Base-by-base conservation (phyloP, 2,329 filamentous ascomycete genomes). In the Aureobasidium melanogenum region DNA sequence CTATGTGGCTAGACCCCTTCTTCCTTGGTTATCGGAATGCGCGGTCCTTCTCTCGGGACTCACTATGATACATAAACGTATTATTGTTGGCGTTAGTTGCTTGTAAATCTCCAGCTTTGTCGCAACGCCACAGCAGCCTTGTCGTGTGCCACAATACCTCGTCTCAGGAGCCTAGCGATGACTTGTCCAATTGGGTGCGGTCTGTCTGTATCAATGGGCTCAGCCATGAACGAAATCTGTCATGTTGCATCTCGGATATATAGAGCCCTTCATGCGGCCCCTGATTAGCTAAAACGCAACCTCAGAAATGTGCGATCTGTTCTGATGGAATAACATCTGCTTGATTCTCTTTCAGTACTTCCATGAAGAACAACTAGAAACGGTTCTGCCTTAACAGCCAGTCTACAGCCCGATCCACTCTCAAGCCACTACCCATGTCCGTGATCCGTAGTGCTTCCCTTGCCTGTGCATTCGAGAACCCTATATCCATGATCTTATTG, bases 401-500 rank as follows among this genome's bases (percentile, higher is more conserved):
- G 62, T 83, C 79, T 24, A 86, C 78, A 0, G 84, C 84, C 5
- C 79, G 77, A 66, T 84, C 78, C 10, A 82, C 75, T 61, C 84
- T 75, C 64, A 86, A 72, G 0, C 82, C 82, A 64, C 84, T 81
- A 0, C 83, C 84, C 15, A 77, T 78, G 68, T 86, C 84, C 5
- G 83, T 86, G 66, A 80, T 77, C 43, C 79, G 77, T 19, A 87
- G 71, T 19, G 84, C 84, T 66, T 80, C 78, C 62, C 80, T 79
- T 8, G 83, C 83, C 64, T 84, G 77, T 19, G 77, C 76, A 17
- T 78, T 73, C 8, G 76, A 76, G 65, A 86, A 87, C 0, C 84
- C 84, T 69, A 86, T 82, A 38, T 84, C 79, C 5, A 85, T 81
- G 61, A 87, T 80, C 44, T 78, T 74, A 50, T 76, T 73, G 19